Conservation (phyloP, 306 rosid species). For the Mimosa bimucronata region DNA sequence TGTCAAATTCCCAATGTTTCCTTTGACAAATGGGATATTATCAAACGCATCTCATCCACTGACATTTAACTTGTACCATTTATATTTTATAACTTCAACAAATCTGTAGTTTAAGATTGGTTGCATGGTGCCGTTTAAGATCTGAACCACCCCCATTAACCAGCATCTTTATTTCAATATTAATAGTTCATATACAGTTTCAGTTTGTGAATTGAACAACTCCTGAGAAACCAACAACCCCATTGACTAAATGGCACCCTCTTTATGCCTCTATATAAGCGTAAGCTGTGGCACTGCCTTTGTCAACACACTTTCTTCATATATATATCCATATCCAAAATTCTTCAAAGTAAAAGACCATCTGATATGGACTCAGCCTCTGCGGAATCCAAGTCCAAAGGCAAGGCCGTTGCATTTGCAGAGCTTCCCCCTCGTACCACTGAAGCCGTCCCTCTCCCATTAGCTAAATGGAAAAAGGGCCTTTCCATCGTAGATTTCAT, state of each 20-base stretch:
- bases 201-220: slow-evolving; percentile 24
- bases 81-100: not conserved
- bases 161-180: not conserved
- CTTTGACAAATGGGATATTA: not conserved
- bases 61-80: not conserved
- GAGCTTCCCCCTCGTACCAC: not conserved
- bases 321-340: not conserved
- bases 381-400: slow-evolving; percentile 51
- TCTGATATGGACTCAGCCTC: slow-evolving; percentile 51
- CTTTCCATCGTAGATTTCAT: slow-evolving; percentile 53
- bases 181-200: not conserved
- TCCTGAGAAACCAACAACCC: slow-evolving; percentile 38
- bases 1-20: not conserved
- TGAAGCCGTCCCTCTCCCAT: slow-evolving; percentile 36
- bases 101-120: not conserved
- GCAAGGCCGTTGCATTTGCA: slow-evolving; percentile 38
- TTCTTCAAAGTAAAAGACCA: slow-evolving; percentile 16
- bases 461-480: slow-evolving; percentile 53
- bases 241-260: slow-evolving; percentile 27
- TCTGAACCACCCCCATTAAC: not conserved
- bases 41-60: not conserved
- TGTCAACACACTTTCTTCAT: not conserved
- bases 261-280: not conserved
- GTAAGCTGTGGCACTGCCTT: slow-evolving; percentile 9
- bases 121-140: not conserved